Evolutionary conservation across 495 filamentous ascomycete genomes (phyloP), one percentile per base, ranked within the genome.

Genomic region (Oidiodendron maius): DNA sequence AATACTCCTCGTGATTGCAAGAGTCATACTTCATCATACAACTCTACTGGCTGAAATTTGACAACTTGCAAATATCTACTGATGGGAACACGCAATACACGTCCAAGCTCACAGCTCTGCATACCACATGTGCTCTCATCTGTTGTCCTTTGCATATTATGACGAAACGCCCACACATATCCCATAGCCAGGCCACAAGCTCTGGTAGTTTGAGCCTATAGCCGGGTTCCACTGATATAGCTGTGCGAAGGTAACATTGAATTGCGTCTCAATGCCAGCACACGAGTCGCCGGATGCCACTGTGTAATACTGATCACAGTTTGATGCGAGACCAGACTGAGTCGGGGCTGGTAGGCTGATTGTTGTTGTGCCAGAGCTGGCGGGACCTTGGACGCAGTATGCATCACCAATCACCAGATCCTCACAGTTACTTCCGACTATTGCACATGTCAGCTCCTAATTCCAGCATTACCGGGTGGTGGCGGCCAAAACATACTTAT

Each of bases 181-280:
- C 18, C 12, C 40, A 6, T 23, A 9, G 8, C 17, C 18, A 6
- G 23, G 18, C 24, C 24, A 22, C 11, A 43, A 20, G 24, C 15
- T 43, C 4, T 10, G 6, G 17, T 20, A 43, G 20, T 43, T 12
- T 12, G 12, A 21, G 6, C 24, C 40, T 12, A 43, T 26, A 12
- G 20, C 40, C 17, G 35, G 35, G 17, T 38, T 38, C 35, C 35
- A 38, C 10, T 8, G 9, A 15, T 38, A 38, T 8, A 38, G 23
- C 40, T 43, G 40, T 4, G 40, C 40, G 18, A 43, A 43, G 5
- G 40, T 43, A 20, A 43, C 23, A 12, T n/a, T n/a, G 24, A 9
- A 43, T 12, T 26, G 6, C 20, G 40, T 4, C 13, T 43, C 40
- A 26, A 43, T 26, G 6, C 12, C 5, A 6, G 24, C 4, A 20